Base-by-base conservation (phyloP, 2,329 filamentous ascomycete species). In the Sporothrix schenckii region DNA sequence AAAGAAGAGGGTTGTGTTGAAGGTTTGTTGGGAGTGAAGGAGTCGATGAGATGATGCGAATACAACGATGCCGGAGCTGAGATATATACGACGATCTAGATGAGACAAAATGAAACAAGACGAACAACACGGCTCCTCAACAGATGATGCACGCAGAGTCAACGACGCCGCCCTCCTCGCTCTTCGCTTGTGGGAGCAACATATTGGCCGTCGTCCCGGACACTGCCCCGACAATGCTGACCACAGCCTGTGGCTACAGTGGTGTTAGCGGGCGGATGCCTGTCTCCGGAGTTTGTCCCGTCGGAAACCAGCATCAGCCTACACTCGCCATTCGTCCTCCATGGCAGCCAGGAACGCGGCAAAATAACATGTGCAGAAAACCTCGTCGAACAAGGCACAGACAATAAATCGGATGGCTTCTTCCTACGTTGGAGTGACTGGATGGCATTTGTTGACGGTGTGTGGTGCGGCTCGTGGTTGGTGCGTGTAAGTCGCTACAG, bases 211-310 rank as follows among this genome's bases (percentile, higher is more conserved):
- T 63, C n/a, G 10, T 47, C 34, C 39, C 39, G 39, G 54, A 41
- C n/a, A n/a, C 30, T 34, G 30, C 10, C 16, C 56, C 16, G 24
- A 19, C 14, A n/a, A 5, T 34, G 14, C 7, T 9, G 19, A 2
- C 3, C 16, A 16, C 19, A 6, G 13, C 41, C 4, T 24, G 50
- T 14, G 39, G n/a, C 9, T 30, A 34, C 30, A 44, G 58, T 24
- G 21, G 56, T 30, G 4, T 63, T 44, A 14, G 58, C 44, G 39
- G 44, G 24, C 61, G 61, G 61, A 24, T 66, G 61, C 65, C 41
- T 67, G 65, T 16, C 65, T 67, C 56, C 56, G 58, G 30, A n/a
- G 34, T 39, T 16, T 49, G 60, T 16, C 41, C 60, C n/a, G 21
- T 41, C 61, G 44, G 47, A 49, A 21, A 21, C 30, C 4, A 2